These are phyloP conservation scores for Diatrype stigma DNA, from an alignment of 2,329 filamentous ascomycete species.

Conservation along the genomic window DNA sequence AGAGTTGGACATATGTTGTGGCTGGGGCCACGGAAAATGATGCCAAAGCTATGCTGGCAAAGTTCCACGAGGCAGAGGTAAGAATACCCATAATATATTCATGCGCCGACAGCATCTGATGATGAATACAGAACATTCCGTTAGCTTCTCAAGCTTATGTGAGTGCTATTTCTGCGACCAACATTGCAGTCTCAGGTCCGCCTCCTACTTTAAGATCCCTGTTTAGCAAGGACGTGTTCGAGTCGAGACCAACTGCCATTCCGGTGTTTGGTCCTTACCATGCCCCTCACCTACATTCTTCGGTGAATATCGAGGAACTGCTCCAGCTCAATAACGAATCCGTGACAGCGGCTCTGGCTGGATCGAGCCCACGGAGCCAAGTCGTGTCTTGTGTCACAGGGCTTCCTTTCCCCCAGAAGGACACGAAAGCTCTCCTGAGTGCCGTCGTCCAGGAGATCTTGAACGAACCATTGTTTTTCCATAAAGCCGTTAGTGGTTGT, in stretches of 20 bases:
- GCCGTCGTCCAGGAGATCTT: slow-evolving; percentile 45
- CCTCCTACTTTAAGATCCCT: slow-evolving; percentile 44
- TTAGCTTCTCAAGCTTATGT: slow-evolving; percentile 47
- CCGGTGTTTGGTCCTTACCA: slow-evolving; percentile 56
- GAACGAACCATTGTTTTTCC: slow-evolving; percentile 44
- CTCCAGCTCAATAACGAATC: slow-evolving; percentile 38
- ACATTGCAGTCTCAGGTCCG: slow-evolving; percentile 51
- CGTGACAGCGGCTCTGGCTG: slow-evolving; percentile 35
- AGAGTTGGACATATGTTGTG: slow-evolving; percentile 65
- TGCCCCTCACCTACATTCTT: slow-evolving; percentile 47
- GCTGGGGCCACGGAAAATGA: slow-evolving; percentile 50
- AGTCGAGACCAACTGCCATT: slow-evolving; percentile 41
- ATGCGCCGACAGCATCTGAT: slow-evolving; percentile 3
- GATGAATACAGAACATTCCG: slow-evolving; percentile 33
- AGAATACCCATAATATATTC: slow-evolving; percentile 11
- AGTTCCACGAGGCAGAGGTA: slow-evolving; percentile 56
- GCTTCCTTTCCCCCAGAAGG: slow-evolving; percentile 34
- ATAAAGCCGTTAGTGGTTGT: slow-evolving; percentile 44
- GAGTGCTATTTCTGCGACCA: slow-evolving; percentile 46
- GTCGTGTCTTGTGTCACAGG: slow-evolving; percentile 50
- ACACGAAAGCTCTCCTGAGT: slow-evolving; percentile 38
- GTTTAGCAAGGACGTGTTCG: slow-evolving; percentile 34
- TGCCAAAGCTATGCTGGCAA: slow-evolving; percentile 45
- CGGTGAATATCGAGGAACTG: slow-evolving; percentile 40
- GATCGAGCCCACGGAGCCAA: slow-evolving; percentile 40